Evolutionary conservation across 345 rosid species (phyloP).

Genomic region (Euphorbia lathyris): DNA sequence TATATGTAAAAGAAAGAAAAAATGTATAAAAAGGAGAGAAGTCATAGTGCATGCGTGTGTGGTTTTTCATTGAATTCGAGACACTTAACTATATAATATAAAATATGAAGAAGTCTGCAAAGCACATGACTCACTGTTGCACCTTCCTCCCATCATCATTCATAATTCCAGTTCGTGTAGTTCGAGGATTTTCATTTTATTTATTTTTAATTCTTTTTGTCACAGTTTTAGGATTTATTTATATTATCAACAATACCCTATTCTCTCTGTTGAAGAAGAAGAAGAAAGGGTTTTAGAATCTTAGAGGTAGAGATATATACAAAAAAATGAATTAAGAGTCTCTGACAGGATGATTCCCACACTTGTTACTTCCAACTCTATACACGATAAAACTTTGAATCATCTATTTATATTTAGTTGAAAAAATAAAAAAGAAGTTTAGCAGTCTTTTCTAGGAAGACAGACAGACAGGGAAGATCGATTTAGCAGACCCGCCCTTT

Average conservation of each 20-base stretch:
- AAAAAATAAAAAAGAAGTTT: too few species aligned
- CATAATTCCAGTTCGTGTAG: slow-evolving; percentile 18
- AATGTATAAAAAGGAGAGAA: slow-evolving; percentile 6
- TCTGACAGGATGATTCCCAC: slow-evolving; percentile 42
- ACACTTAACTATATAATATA: too few species aligned
- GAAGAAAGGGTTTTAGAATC: too few species aligned
- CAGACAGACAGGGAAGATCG: too few species aligned
- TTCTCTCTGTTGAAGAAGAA: background rate
- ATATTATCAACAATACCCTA: background rate
- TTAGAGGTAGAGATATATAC: slow-evolving; percentile 21
- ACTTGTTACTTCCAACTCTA: too few species aligned
- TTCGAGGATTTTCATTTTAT: slow-evolving; percentile 24
- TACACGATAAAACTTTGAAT: too few species aligned
- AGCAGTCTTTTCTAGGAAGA: too few species aligned
- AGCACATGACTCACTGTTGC: slow-evolving; percentile 2
- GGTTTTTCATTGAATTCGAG: slow-evolving; percentile 1
- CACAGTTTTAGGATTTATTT: too few species aligned
- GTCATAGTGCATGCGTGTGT: slow-evolving; percentile 12
- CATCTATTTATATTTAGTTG: too few species aligned
- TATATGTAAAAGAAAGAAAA: background rate
- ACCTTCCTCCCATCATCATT: slow-evolving; percentile 18
- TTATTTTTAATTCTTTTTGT: background rate
- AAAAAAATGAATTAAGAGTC: background rate
- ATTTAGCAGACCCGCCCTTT: too few species aligned
- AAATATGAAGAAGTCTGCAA: slow-evolving; percentile 14